Percentiles rank a stretch among this genome's conserved stretches.
Conservation (phyloP, 257 asterid species). For the Vinca minor region DNA sequence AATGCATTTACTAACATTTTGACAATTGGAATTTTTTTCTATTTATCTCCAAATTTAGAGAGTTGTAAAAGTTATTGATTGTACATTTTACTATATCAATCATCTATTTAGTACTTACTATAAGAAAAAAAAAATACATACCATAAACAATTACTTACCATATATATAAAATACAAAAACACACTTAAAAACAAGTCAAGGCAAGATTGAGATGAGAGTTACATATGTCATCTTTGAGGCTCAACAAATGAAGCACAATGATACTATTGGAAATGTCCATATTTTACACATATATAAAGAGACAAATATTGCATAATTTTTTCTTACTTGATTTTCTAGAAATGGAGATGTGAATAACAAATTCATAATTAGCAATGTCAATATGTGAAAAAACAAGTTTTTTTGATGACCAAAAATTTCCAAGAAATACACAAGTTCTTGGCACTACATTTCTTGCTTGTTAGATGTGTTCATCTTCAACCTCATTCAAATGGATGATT, state of each 20-base stretch:
- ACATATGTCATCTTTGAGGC: background rate
- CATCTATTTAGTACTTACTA: background rate
- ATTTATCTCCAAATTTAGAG: background rate
- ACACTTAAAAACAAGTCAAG: background rate
- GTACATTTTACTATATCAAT: background rate
- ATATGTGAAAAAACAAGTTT: background rate
- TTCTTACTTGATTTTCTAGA: background rate
- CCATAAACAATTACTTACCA: background rate
- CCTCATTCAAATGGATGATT: constrained; percentile 19
- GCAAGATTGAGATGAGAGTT: background rate
- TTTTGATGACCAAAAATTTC: background rate
- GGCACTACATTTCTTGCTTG: background rate
- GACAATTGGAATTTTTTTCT: background rate
- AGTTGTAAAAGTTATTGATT: background rate
- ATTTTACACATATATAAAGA: too few relatives aligned
- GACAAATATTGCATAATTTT: background rate
- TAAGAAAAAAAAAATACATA: background rate
- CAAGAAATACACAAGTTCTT: background rate
- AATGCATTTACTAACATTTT: background rate
- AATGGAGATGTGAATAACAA: background rate
- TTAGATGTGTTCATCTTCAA: constrained; percentile 56
- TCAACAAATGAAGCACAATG: background rate
- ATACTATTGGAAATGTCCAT: background rate
- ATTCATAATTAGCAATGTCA: background rate
- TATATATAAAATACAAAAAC: background rate